Base-by-base conservation (phyloP, 1,139 yeast species). In the Suhomyces choctaworum region DNA sequence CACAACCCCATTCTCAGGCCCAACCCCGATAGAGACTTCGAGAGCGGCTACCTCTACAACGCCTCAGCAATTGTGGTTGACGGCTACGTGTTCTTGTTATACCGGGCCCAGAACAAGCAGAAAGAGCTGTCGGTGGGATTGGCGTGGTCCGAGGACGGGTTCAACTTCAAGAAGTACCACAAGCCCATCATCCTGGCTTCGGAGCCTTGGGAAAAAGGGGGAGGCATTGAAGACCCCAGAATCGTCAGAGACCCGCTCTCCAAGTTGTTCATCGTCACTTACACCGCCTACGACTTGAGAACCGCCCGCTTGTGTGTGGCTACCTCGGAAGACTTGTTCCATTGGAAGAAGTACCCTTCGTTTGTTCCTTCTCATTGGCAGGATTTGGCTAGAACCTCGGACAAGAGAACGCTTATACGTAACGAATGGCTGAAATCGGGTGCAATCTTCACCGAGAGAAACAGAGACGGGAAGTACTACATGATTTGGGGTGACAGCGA, bases 401-500 rank as follows among this genome's bases (percentile, higher is more conserved):
- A 54, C 34, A 65, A 62, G 7, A 41, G 44, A 15, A 43, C 47
- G 19, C 45, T 54, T 16, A 58, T 66, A 13, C 45, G 72, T 13
- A 40, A 51, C 22, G 60, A 56, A 16, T 69, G 75, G 75, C 69
- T 64, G 68, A 70, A 70, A 43, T 62, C 69, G 4, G 75, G 73
- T 1, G 73, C 73, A 2, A 49, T 70, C 0, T 66, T 70, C 46
- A 60, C 59, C n/a, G 67, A 67, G 32, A 52, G 40, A 29, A 26
- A 39, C 32, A 44, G 44, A 19, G 68, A 66, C 42, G 71, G 70
- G 5, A 56, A 58, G 29, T 69, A 64, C 45, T 66, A 66, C 42
- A 70, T 70, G 75, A 57, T 70, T 22, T 70, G 71, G 70, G 75
- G 75, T 8, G 75, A 70, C 44, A 56, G 63, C 13, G 60, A 62